Percentiles rank a stretch among this genome's conserved stretches.
Conservation (phyloP, 345 rosid species). For the Acer campestre region DNA sequence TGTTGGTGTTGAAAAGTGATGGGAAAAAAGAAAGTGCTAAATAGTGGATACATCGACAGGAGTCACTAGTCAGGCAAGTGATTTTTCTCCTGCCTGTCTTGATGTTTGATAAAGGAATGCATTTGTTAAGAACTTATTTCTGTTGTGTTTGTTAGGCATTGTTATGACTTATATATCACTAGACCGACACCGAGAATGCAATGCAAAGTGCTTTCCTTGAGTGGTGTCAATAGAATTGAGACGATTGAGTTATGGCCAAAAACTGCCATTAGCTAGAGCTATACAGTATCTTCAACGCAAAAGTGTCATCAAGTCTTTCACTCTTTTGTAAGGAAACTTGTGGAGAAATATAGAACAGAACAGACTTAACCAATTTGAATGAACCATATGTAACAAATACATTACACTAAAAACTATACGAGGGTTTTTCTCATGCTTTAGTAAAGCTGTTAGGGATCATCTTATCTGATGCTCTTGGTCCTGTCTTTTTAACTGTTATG, state of each 20-base stretch:
- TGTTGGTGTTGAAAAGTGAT: background rate
- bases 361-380: background rate
- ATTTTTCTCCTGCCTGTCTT: background rate
- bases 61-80: background rate
- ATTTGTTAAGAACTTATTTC: background rate
- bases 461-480: background rate
- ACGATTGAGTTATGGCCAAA: background rate
- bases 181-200: background rate
- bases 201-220: background rate
- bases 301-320: background rate
- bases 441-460: background rate
- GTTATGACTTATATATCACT: background rate
- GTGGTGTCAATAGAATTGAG: background rate
- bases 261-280: background rate
- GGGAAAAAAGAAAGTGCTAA: background rate
- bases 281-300: background rate
- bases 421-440: background rate
- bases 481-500: background rate
- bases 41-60: background rate
- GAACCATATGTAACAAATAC: background rate
- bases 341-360: background rate
- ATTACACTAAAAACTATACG: background rate
- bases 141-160: background rate
- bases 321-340: background rate
- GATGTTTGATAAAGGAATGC: no score